These are phyloP conservation scores for Hericium erinaceus DNA, from an alignment of 768 basidiomycete genomes.

Conservation along the genomic window DNA sequence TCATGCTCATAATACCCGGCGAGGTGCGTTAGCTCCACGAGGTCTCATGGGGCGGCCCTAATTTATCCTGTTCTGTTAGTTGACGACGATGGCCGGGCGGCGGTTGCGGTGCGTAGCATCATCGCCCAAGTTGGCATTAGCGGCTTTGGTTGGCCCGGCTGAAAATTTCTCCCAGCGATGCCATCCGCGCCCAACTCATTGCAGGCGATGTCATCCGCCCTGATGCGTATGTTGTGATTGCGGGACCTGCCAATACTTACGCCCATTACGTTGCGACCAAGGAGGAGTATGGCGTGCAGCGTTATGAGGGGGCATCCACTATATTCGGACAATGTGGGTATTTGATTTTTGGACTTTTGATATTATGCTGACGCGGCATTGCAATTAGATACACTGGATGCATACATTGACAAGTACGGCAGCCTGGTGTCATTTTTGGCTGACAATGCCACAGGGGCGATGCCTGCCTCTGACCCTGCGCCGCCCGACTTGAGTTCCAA, in stretches of 20 bases:
- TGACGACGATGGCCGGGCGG: constrained; percentile 78
- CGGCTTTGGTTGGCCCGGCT: not conserved
- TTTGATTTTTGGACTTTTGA: constrained; percentile 3
- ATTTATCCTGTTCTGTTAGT: constrained; percentile 3
- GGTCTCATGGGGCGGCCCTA: not conserved
- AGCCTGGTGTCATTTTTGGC: constrained; percentile 56
- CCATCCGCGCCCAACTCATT: constrained; percentile 56
- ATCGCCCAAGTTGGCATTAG: constrained; percentile 2
- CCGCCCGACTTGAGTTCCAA: constrained; percentile 54
- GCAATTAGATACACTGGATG: constrained; percentile 57
- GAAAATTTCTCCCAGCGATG: constrained; percentile 40
- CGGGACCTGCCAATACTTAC: constrained; percentile 79
- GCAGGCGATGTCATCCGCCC: constrained; percentile 51
- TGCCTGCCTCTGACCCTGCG: constrained; percentile 53
- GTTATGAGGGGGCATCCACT: constrained; percentile 78
- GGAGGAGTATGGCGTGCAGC: constrained; percentile 67
- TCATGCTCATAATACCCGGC: constrained; percentile 68
- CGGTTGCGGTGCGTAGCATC: constrained; percentile 44
- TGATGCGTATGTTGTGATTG: constrained; percentile 67
- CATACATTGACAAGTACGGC: constrained; percentile 70
- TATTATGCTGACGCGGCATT: not conserved
- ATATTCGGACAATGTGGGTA: constrained; percentile 64
- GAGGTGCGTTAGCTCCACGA: constrained; percentile 25
- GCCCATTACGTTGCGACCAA: constrained; percentile 63
- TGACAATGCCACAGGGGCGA: constrained; percentile 30